These are phyloP conservation scores for Penicillium crustosum DNA, from an alignment of 2,329 filamentous ascomycete species.

Conservation along the genomic window DNA sequence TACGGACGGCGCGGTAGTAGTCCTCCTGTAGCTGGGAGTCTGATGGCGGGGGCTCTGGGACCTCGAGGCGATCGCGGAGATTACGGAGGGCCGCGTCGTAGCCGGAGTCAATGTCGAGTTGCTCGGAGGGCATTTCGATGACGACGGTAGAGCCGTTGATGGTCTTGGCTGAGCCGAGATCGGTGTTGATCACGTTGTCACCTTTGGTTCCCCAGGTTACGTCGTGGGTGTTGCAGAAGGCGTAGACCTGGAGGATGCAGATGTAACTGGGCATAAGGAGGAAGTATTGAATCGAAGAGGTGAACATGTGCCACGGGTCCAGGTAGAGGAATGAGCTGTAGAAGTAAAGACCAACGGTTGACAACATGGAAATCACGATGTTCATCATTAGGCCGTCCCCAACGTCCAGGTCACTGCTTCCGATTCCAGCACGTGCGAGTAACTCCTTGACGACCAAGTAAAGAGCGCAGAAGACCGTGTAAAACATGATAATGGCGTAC, in stretches of 20 bases:
- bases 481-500: conserved; percentile 93
- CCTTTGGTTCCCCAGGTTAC: conserved; percentile 99
- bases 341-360: conserved; percentile 92
- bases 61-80: conserved; percentile 87
- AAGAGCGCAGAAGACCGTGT: conserved; percentile 84
- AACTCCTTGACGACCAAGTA: conserved; percentile 89
- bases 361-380: conserved; percentile 83
- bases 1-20: conserved; percentile 95
- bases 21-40: conserved; percentile 92
- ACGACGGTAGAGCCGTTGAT: conserved; percentile 79
- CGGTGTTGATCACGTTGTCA: conserved; percentile 90
- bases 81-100: conserved; percentile 98
- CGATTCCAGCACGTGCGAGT: conserved; percentile 47
- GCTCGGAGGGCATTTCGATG: conserved; percentile 95
- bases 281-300: conserved; percentile 87
- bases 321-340: conserved; percentile 95
- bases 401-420: conserved; percentile 53
- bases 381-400: conserved; percentile 94
- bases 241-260: conserved; percentile 95
- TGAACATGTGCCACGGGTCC: conserved; percentile 99
- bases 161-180: conserved; percentile 81
- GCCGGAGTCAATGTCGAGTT: conserved; percentile 95
- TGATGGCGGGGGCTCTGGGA: conserved; percentile 59
- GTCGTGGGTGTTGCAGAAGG: conserved; percentile 98
- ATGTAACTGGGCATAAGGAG: conserved; percentile 89